These are phyloP conservation scores for Nidula microcarpa DNA, from an alignment of 768 basidiomycete genomes.

Conservation along the genomic window DNA sequence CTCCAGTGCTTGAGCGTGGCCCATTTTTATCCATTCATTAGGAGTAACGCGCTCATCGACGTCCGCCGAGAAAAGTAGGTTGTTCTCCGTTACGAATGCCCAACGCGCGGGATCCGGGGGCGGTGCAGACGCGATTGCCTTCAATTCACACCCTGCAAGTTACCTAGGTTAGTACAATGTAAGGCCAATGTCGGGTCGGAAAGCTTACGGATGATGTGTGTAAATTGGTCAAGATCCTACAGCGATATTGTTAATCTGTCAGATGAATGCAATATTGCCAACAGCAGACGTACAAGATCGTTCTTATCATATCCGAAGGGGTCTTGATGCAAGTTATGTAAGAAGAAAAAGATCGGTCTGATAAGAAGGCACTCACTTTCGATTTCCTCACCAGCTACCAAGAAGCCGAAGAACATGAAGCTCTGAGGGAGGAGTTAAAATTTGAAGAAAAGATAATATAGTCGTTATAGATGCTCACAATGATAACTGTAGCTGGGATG, in stretches of 20 bases:
- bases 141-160: slow-evolving; percentile 48
- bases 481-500: slow-evolving; percentile 55
- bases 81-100: slow-evolving; percentile 60
- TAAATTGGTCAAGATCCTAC: too few species aligned
- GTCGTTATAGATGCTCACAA: slow-evolving; percentile 14
- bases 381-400: slow-evolving; percentile 73
- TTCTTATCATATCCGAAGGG: slow-evolving; percentile 69
- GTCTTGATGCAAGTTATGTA: slow-evolving; percentile 19
- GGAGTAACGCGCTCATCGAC: slow-evolving; percentile 44
- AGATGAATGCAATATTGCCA: neutral
- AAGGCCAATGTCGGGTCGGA: neutral
- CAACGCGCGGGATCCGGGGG: slow-evolving; percentile 57
- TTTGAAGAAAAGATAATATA: neutral
- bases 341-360: neutral
- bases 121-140: slow-evolving; percentile 56
- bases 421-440: slow-evolving; percentile 26
- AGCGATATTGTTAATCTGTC: neutral
- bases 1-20: slow-evolving; percentile 39
- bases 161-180: neutral
- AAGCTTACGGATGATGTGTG: slow-evolving; percentile 56
- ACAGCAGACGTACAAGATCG: slow-evolving; percentile 49
- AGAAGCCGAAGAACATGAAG: slow-evolving; percentile 72
- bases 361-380: slow-evolving; percentile 40
- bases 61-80: slow-evolving; percentile 43
- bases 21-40: slow-evolving; percentile 53